Conservation (phyloP, 2,329 filamentous ascomycete genomes). For the Hypoxylon sp. region DNA sequence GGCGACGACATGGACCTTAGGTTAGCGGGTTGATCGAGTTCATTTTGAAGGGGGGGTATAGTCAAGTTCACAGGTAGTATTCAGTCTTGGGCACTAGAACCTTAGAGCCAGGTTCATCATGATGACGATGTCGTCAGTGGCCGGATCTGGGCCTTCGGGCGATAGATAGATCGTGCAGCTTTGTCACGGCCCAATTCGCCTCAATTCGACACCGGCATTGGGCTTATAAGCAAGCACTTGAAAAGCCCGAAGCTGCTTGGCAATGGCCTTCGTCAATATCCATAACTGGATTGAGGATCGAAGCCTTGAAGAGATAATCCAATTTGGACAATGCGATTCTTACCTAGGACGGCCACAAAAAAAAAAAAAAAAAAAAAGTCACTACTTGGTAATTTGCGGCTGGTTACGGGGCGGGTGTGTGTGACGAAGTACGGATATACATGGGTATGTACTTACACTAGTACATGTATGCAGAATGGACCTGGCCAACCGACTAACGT, state of each 20-base stretch:
- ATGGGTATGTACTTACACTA: no score
- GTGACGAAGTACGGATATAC: constrained; percentile 10
- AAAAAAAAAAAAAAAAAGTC: background rate
- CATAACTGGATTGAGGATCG: constrained; percentile 1
- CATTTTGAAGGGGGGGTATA: constrained; percentile 8
- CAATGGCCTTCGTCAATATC: constrained; percentile 1
- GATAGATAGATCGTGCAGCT: constrained; percentile 33
- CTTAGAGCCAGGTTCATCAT: constrained; percentile 22
- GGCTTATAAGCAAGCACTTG: constrained; percentile 24
- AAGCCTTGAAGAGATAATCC: background rate
- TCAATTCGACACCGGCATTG: constrained; percentile 30
- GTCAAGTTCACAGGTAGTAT: constrained; percentile 13
- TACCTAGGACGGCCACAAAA: background rate
- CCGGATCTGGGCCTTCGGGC: constrained; percentile 31
- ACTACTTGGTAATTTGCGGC: constrained; percentile 34
- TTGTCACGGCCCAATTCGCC: constrained; percentile 41
- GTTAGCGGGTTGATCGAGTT: constrained; percentile 12
- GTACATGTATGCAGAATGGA: constrained; percentile 10
- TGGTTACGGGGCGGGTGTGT: constrained; percentile 27
- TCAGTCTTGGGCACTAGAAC: constrained; percentile 10
- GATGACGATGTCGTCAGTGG: constrained; percentile 35
- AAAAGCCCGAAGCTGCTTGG: constrained; percentile 17
- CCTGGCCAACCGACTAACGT: background rate
- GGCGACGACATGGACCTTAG: background rate
- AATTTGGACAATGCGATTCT: constrained; percentile 25